A percentile compares a stretch with the other conserved stretches of the same genome.
Conservation (phyloP, 345 rosid genomes). For the Eucalyptus grandis region DNA sequence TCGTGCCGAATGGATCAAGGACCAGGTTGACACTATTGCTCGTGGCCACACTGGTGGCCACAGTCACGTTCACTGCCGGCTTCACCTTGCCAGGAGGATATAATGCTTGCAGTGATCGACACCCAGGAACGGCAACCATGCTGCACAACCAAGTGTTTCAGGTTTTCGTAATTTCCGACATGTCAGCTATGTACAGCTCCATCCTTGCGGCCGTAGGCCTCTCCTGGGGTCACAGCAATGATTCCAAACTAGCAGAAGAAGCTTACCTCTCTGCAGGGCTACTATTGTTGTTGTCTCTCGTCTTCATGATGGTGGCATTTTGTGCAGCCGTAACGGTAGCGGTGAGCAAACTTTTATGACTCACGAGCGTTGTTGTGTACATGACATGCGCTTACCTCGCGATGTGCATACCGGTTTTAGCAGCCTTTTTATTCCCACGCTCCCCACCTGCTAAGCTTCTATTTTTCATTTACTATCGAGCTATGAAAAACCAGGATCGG, state of each 20-base stretch:
- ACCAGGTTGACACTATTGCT: neutral
- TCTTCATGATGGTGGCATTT: neutral
- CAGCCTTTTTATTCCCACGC: neutral
- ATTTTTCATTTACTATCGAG: too few species aligned
- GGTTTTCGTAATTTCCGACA: neutral
- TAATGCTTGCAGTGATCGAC: neutral
- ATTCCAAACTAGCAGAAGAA: neutral
- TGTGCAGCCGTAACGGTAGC: neutral
- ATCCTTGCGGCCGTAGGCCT: neutral
- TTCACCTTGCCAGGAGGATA: neutral
- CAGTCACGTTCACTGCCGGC: neutral
- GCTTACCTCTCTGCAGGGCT: neutral
- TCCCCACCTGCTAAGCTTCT: neutral
- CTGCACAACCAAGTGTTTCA: neutral
- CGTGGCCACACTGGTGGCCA: neutral
- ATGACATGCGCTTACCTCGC: neutral
- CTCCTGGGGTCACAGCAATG: neutral
- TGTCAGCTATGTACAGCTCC: neutral
- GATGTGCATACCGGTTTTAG: neutral
- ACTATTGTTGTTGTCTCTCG: neutral
- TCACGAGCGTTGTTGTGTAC: too few species aligned
- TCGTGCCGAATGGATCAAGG: neutral
- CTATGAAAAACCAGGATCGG: too few species aligned
- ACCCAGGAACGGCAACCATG: neutral
- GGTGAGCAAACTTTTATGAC: neutral